Evolutionary conservation across 768 basidiomycete genomes (phyloP), one percentile per base, ranked within the genome.

Genomic region (Ramaria rubella): DNA sequence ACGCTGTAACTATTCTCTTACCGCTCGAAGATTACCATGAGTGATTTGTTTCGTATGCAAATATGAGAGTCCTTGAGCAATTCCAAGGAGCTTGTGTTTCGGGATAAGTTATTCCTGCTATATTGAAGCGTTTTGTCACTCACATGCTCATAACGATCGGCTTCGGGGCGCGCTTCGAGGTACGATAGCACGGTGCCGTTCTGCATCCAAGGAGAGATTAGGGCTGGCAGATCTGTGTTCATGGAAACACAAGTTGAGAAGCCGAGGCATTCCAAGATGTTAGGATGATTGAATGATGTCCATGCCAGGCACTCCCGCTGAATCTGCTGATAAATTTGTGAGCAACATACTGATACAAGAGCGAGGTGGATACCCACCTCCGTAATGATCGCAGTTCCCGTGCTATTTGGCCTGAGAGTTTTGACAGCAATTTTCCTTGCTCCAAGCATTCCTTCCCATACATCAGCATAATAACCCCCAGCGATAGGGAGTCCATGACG

Each of bases 1-100:
- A 38, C 14, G 29, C 3, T 38, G 19, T 4, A 51, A 21, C 40
- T 21, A 4, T 38, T n/a, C 14, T 21, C 52, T 54, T 42, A 54
- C 52, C 52, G 52, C 52, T 14, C 30, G 52, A 14, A 54, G 40
- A 26, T 54, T 29, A 11, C 52, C 52, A 21, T 54, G 52, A 38
- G 40, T 42, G n/a, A 54, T 42, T 15, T n/a, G 38, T n/a, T 42
- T 29, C 15, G 33, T 34, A 42, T 54, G 52, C 14, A 54, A 26
- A 54, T 54, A 54, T 34, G 31, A 17, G 31, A 54, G 21, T 17
- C 52, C 52, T n/a, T 15, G 40, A 15, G 52, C 52, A 5, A 54
- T 42, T 49, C 36, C 30, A 5, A 34, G 21, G 3, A 5, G n/a
- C 52, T 54, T 11, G 11, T n/a, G n/a, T n/a, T n/a, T 38, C 36